Evolutionary conservation across 1,284 basidiomycete genomes (phyloP), one percentile per base, ranked within the genome.

Genomic region (Melampsora medusae): DNA sequence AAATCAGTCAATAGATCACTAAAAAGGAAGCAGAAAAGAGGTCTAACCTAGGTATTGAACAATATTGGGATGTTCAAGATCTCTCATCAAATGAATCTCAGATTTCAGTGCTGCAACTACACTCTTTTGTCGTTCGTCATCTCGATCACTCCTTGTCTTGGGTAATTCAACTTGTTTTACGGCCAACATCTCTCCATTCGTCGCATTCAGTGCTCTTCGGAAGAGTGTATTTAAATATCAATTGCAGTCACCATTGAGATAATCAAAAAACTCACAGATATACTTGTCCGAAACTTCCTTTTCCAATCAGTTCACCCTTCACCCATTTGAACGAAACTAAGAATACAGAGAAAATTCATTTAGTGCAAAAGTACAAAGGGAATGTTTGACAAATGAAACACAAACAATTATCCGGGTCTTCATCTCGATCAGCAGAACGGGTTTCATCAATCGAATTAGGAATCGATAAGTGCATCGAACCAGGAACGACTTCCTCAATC

Each of bases 101-200:
- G 91, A 88, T 83, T 94, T 92, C 78, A 99, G 85, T 0, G 95
- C 94, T 78, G 95, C 91, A 70, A 99, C 92, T 77, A 96, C 90
- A 50, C 88, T 88, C 71, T 89, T 86, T 81, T 97, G 95, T 17
- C 94, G 88, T 31, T 88, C 87, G 82, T 98, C 94, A 80, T 90
- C 90, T 82, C 90, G 91, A 84, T 99, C 96, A 80, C 90, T 91
- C 16, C 90, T 89, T 0, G 93, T 96, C 67, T 89, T 89, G 0
- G 96, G 95, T 77, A 96, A 87, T 83, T 98, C 96, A 67, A 99
- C 97, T 84, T 99, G 97, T 84, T 99, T 99, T 79, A 99, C 97
- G 7, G 97, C 97, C 80, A 99, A 95, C 92, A 98, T 96, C 84
- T 99, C 96, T 75, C 96, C 96, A 0, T 95, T 97, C 0, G 93